phyloP scores from a whole-genome alignment of 495 filamentous ascomycete genomes.

The Penicillium arizonense region DNA sequence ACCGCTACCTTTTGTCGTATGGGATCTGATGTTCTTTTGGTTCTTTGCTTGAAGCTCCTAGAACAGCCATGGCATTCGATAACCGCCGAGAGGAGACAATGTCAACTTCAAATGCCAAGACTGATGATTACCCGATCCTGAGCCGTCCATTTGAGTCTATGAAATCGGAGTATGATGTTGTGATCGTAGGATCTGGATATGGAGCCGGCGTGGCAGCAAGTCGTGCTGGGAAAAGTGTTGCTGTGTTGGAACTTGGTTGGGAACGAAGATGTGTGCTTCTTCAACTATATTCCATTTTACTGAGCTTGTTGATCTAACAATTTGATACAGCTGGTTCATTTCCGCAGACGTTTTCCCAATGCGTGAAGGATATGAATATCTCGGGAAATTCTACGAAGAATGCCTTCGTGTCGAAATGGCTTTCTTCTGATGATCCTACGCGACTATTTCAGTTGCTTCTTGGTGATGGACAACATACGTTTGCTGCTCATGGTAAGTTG shows the following conservation, averaged over 20 bases:
- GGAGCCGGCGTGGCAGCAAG: constrained; percentile 65
- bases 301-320: neutral
- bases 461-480: constrained; percentile 63
- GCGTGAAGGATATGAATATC: constrained; percentile 48
- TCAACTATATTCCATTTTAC: neutral
- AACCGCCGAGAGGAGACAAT: neutral
- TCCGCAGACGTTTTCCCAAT: constrained; percentile 45
- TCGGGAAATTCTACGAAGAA: constrained; percentile 44
- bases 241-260: constrained; percentile 59
- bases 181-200: constrained; percentile 68
- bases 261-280: constrained; percentile 54
- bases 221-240: constrained; percentile 58
- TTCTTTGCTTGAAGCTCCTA: no score
- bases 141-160: constrained; percentile 57
- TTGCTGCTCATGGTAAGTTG: constrained; percentile 60
- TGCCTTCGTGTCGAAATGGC: constrained; percentile 6
- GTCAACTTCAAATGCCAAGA: neutral
- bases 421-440: constrained; percentile 47
- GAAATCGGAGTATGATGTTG: constrained; percentile 57
- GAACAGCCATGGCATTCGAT: no score
- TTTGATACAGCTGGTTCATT: constrained; percentile 53
- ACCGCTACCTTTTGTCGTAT: no score
- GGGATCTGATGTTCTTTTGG: no score
- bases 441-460: constrained; percentile 63
- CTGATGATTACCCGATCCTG: constrained; percentile 45